A percentile compares a stretch with the other conserved stretches of the same genome.
phyloP scores from a whole-genome alignment of 2,329 filamentous ascomycete species.

The Cordyceps javanica region DNA sequence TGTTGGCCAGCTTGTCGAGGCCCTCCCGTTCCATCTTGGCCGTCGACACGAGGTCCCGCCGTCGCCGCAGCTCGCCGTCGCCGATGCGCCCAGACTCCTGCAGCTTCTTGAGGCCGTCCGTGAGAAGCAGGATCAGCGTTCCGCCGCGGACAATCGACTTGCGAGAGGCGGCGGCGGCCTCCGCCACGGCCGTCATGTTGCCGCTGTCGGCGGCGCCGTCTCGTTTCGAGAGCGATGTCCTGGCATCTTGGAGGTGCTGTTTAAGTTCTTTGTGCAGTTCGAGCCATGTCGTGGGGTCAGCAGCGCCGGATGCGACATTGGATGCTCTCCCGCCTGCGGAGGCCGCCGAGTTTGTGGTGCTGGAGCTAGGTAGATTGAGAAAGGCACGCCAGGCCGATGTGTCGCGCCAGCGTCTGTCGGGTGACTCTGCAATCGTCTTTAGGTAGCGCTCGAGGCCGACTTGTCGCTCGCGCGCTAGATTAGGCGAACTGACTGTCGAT shows the following conservation, averaged over 20 bases:
- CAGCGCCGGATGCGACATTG: constrained; percentile 34
- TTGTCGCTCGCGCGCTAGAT: constrained; percentile 66
- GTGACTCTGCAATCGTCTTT: constrained; percentile 61
- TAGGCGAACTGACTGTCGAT: constrained; percentile 61
- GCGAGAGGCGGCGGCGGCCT: constrained; percentile 70
- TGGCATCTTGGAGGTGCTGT: constrained; percentile 59
- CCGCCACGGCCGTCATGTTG: constrained; percentile 40
- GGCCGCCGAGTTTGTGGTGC: constrained; percentile 41
- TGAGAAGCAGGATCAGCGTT: constrained; percentile 55
- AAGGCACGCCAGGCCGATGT: constrained; percentile 68
- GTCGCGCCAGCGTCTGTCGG: constrained; percentile 72
- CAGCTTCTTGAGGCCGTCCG: constrained; percentile 57
- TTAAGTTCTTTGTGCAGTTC: constrained; percentile 73
- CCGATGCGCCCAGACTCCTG: constrained; percentile 53
- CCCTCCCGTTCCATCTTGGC: constrained; percentile 70
- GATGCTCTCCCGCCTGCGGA: constrained; percentile 40
- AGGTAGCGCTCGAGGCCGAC: constrained; percentile 64
- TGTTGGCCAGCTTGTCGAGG: constrained; percentile 65
- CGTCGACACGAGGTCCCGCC: constrained; percentile 63
- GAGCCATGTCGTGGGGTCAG: constrained; percentile 65
- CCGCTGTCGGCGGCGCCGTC: constrained; percentile 45
- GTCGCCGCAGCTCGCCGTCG: constrained; percentile 66
- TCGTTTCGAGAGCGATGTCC: constrained; percentile 58
- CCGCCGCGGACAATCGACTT: constrained; percentile 63
- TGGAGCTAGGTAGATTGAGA: constrained; percentile 58